These are phyloP conservation scores for Cutaneotrichosporon curvatum DNA, from an alignment of 1,284 basidiomycete species.

Conservation along the genomic window DNA sequence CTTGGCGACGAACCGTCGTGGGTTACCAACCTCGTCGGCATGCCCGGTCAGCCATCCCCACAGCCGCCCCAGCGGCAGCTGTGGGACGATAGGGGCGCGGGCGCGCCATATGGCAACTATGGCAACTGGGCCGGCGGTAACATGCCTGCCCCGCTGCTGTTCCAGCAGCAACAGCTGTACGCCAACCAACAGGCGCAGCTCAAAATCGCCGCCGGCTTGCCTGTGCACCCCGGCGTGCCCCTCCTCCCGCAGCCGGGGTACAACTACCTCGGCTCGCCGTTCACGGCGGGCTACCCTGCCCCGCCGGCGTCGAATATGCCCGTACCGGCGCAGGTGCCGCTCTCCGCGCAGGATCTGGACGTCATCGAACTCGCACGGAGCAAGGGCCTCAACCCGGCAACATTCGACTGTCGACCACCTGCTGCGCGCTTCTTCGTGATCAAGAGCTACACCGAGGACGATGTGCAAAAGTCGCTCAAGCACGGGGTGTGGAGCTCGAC, in stretches of 20 bases:
- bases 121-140: constrained; percentile 5
- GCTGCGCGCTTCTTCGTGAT: constrained; percentile 88
- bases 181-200: constrained; percentile 14
- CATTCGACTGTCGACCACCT: constrained; percentile 71
- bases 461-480: constrained; percentile 92
- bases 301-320: constrained; percentile 2
- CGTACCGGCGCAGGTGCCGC: constrained; percentile 1
- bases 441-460: constrained; percentile 95
- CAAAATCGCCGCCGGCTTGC: constrained; percentile 11
- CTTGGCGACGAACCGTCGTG: constrained; percentile 36
- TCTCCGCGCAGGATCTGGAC: constrained; percentile 51
- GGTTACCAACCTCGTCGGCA: constrained; percentile 41
- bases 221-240: constrained; percentile 4
- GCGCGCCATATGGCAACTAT: constrained; percentile 2
- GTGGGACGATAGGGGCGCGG: constrained; percentile 11
- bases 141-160: constrained; percentile 13
- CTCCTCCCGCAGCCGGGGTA: constrained; percentile 12
- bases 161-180: constrained; percentile 20
- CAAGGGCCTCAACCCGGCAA: constrained; percentile 84
- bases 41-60: constrained; percentile 27
- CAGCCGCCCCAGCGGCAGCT: constrained; percentile 12
- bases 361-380: constrained; percentile 75
- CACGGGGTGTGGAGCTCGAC: constrained; percentile 97
- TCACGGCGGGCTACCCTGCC: constrained; percentile 14
- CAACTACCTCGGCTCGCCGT: constrained; percentile 16